These are phyloP conservation scores for Rhizopogon vinicolor DNA, from an alignment of 768 basidiomycete genomes.

Conservation along the genomic window DNA sequence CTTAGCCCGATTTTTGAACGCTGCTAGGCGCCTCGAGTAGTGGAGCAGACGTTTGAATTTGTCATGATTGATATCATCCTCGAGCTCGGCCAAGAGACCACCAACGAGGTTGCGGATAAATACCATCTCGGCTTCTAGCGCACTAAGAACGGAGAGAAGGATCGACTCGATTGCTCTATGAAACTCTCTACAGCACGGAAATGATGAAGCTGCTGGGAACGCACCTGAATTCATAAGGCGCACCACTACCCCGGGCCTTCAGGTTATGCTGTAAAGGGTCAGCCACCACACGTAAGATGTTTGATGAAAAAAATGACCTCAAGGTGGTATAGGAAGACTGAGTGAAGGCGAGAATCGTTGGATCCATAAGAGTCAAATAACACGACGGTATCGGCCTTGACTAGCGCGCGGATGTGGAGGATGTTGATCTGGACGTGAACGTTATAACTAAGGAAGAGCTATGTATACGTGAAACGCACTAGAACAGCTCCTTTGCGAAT, in stretches of 20 bases:
- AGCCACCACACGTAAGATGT: slow-evolving; percentile 6
- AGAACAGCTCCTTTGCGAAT: slow-evolving; percentile 84
- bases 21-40: slow-evolving; percentile 82
- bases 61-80: slow-evolving; percentile 94
- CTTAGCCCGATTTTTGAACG: slow-evolving; percentile 89
- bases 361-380: slow-evolving; percentile 93
- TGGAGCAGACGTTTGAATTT: slow-evolving; percentile 89
- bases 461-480: slow-evolving; percentile 38
- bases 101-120: slow-evolving; percentile 90
- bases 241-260: slow-evolving; percentile 59
- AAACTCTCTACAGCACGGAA: slow-evolving; percentile 11
- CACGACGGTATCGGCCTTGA: slow-evolving; percentile 89
- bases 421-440: slow-evolving; percentile 67
- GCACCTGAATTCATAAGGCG: slow-evolving; percentile 89
- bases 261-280: slow-evolving; percentile 65
- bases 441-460: slow-evolving; percentile 7
- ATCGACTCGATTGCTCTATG: slow-evolving; percentile 91
- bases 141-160: slow-evolving; percentile 84
- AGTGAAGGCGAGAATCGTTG: slow-evolving; percentile 79
- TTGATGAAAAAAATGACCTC: slow-evolving; percentile 45
- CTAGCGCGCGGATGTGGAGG: slow-evolving; percentile 89
- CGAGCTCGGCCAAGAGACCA: slow-evolving; percentile 85
- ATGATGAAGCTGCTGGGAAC: slow-evolving; percentile 14
- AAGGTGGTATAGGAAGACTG: slow-evolving; percentile 82
- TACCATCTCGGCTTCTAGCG: slow-evolving; percentile 94